A percentile compares a stretch with the other conserved stretches of the same genome.
These are phyloP conservation scores for Colletotrichum coccodes DNA, from an alignment of 2,329 filamentous ascomycete species.

Conservation along the genomic window DNA sequence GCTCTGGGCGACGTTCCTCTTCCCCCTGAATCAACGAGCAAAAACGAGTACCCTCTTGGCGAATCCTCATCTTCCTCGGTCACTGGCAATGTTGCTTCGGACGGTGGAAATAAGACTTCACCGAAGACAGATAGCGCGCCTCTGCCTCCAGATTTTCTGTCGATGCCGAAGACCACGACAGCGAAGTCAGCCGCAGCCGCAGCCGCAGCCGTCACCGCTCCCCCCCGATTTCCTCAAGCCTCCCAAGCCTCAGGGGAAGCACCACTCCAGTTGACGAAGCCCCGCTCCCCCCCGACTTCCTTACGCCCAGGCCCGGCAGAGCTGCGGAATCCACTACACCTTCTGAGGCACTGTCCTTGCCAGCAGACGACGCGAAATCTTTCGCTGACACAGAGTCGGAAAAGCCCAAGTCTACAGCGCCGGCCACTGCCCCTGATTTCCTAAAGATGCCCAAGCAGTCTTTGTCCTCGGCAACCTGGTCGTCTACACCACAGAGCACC, in stretches of 20 bases:
- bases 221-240: conserved; percentile 44
- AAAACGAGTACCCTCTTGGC: conserved; percentile 57
- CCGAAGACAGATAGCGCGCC: conserved; percentile 39
- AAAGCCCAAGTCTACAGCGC: conserved; percentile 36
- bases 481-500: conserved; percentile 17
- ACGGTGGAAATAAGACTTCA: conserved; percentile 40
- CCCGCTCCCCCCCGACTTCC: conserved; percentile 18
- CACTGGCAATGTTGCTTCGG: conserved; percentile 46
- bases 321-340: conserved; percentile 22
- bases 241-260: conserved; percentile 34
- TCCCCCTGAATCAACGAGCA: conserved; percentile 67
- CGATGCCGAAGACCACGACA: conserved; percentile 37
- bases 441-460: conserved; percentile 32
- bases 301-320: conserved; percentile 44
- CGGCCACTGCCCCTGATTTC: conserved; percentile 27
- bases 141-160: conserved; percentile 46
- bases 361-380: neutral
- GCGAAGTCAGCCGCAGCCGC: conserved; percentile 37
- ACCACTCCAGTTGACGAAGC: conserved; percentile 41
- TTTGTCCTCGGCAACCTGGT: conserved; percentile 27
- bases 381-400: conserved; percentile 8
- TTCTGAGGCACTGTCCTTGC: conserved; percentile 14
- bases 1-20: conserved; percentile 56
- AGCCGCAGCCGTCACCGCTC: conserved; percentile 41
- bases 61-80: conserved; percentile 64